Percentiles rank a stretch among this genome's conserved stretches.
phyloP scores from a whole-genome alignment of 257 asterid genomes.

The Solanum ossicruentum region DNA sequence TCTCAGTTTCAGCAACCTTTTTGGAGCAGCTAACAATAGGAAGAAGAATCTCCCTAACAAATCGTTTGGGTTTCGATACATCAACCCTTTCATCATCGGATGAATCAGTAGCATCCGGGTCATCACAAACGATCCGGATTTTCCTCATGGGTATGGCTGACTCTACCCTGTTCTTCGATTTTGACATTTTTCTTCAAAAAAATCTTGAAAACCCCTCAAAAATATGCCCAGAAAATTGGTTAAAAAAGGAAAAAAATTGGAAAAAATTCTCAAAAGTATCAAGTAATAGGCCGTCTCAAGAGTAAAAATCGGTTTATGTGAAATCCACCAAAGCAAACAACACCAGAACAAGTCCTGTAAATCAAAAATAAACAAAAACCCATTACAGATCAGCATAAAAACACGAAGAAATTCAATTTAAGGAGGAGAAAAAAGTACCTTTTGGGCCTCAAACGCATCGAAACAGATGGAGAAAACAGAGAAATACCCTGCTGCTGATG shows the following conservation, averaged over 20 bases:
- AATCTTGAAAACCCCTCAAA: constrained; percentile 23
- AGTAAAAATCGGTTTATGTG: constrained; percentile 68
- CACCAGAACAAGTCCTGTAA: constrained; percentile 96
- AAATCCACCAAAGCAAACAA: constrained; percentile 86
- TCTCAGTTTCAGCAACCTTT: constrained; percentile 14
- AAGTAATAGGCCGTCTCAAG: constrained; percentile 40
- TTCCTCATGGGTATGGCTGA: constrained; percentile 19
- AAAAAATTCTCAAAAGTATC: not conserved
- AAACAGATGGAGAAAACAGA: constrained; percentile 14
- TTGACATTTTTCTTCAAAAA: not conserved
- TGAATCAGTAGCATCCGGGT: constrained; percentile 89
- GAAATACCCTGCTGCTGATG: constrained; percentile 46
- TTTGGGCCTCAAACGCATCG: constrained; percentile 99
- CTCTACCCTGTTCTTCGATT: constrained; percentile 7
- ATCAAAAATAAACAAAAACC: not conserved
- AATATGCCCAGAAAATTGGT: constrained; percentile 14
- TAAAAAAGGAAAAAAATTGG: not conserved
- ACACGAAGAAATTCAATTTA: not conserved
- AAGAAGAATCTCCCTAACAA: constrained; percentile 37
- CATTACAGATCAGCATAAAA: constrained; percentile 25
- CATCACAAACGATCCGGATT: constrained; percentile 46
- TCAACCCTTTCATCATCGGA: constrained; percentile 52
- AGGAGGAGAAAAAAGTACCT: constrained; percentile 27
- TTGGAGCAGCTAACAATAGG: constrained; percentile 7
- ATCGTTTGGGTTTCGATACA: constrained; percentile 25